Percentiles rank a stretch among this genome's conserved stretches.
Evolutionary conservation across 768 basidiomycete species (phyloP).

Genomic region (Paxillus rubicundulus): DNA sequence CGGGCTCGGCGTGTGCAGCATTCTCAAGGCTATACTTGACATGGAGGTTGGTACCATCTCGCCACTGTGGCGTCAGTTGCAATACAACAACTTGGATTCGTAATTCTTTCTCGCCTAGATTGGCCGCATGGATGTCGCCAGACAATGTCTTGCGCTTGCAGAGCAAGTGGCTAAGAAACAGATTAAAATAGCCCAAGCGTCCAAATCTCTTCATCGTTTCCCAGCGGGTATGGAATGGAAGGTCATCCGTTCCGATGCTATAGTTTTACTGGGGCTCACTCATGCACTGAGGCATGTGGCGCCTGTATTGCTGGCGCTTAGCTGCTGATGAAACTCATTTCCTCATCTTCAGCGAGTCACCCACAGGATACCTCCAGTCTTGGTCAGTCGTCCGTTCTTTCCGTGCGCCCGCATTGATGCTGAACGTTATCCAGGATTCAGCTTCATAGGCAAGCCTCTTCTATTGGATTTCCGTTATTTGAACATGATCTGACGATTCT

Average conservation of each 20-base stretch:
- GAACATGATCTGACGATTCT: slow-evolving; percentile 20
- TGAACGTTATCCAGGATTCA: slow-evolving; percentile 35
- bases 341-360: slow-evolving; percentile 55
- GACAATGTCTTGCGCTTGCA: slow-evolving; percentile 50
- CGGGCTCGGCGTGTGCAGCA: slow-evolving; percentile 69
- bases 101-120: slow-evolving; percentile 33
- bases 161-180: slow-evolving; percentile 62
- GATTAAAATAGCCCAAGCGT: slow-evolving; percentile 37
- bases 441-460: slow-evolving; percentile 50
- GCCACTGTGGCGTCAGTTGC: too few species aligned
- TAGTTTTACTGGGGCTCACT: slow-evolving; percentile 67
- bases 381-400: slow-evolving; percentile 43
- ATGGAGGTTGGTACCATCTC: slow-evolving; percentile 56
- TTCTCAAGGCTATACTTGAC: slow-evolving; percentile 76
- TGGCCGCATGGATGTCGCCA: slow-evolving; percentile 63
- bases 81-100: background rate
- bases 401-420: background rate
- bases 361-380: slow-evolving; percentile 78
- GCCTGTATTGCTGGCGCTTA: background rate
- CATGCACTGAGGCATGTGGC: slow-evolving; percentile 60
- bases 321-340: slow-evolving; percentile 1
- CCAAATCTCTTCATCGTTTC: slow-evolving; percentile 40
- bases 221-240: slow-evolving; percentile 73
- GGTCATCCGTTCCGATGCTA: slow-evolving; percentile 68
- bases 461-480: background rate